Base-by-base conservation (phyloP, 345 rosid genomes). In the Viola odorata region DNA sequence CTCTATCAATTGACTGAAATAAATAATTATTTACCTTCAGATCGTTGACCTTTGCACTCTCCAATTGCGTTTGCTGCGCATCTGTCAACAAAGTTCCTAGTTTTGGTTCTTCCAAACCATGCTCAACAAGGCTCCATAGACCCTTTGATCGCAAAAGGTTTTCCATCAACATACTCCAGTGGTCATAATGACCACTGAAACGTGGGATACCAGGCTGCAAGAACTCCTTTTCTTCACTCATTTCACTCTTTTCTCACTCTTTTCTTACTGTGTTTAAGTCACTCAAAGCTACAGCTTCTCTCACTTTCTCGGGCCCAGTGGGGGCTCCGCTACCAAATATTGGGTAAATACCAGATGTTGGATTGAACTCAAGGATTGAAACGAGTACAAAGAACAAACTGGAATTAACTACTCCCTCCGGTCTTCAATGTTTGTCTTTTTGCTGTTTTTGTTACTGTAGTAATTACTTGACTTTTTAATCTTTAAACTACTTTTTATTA, bases 131-230 rank as follows among this genome's bases (percentile, higher is more conserved):
- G 7, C 65, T 41, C 57, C 57, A 51, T 0, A 48, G 38, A 16
- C 49, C n/a, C 36, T 58, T 45, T 7, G 62, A 58, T 11, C 41
- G 16, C 3, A 48, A 12, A 10, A 45, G 11, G 45, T 58, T 58
- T 8, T 60, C 45, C 37, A 37, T 60, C 2, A 60, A 9, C 55
- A 48, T 13, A 8, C 32, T 37, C 57, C 45, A 61, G 40, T 62
- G 57, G 4, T 51, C 50, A 23, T 51, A 62, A 2, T 51, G 38
- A 37, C 57, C 57, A 51, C 17, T 45, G 5, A 49, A 60, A 0
- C 3, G 13, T 0, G 49, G 41, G 40, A 62, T 51, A 1, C 1
- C 9, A 5, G 12, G 65, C 12, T 49, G 47, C 3, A 36, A 4
- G n/a, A 61, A 50, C 11, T 37, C 8, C 42, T 0, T 54, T 54